These are phyloP conservation scores for Amanita exitialis DNA, from an alignment of 768 basidiomycete genomes.

Conservation along the genomic window DNA sequence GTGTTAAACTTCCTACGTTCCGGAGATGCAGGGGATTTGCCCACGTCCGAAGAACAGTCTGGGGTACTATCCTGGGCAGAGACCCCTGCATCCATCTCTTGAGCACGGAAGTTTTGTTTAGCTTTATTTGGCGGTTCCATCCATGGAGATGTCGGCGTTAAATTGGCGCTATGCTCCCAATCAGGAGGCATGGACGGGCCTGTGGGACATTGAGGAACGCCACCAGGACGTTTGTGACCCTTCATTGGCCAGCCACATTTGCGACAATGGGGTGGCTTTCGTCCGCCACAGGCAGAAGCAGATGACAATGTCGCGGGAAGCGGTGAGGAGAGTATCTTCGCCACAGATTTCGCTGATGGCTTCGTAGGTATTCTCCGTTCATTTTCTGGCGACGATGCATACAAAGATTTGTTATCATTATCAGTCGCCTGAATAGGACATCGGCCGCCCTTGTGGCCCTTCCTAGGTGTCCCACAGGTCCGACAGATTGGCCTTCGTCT, in stretches of 20 bases:
- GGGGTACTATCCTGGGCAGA: not conserved
- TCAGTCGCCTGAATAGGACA: not conserved
- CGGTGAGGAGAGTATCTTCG: not conserved
- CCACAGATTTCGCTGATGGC: not conserved
- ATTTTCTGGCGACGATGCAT: not conserved
- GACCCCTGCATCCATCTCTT: not conserved
- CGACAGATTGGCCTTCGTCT: not conserved
- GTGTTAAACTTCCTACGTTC: not conserved
- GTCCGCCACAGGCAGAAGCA: not conserved
- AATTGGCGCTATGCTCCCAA: not conserved
- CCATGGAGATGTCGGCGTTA: not conserved
- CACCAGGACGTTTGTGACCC: conserved; percentile 3
- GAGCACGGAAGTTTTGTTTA: not conserved
- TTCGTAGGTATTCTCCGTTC: not conserved
- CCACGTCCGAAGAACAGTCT: not conserved
- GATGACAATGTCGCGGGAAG: not conserved
- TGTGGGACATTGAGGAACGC: not conserved
- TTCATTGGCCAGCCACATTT: conserved; percentile 3
- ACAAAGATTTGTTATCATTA: not conserved
- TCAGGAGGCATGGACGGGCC: not conserved
- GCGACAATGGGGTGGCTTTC: not conserved
- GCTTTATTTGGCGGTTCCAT: not conserved
- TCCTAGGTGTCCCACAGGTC: not conserved
- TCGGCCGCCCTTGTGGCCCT: conserved; percentile 1
- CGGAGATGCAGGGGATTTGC: not conserved